These are phyloP conservation scores for Monarda citriodora DNA, from an alignment of 305 asterid species.

Conservation along the genomic window DNA sequence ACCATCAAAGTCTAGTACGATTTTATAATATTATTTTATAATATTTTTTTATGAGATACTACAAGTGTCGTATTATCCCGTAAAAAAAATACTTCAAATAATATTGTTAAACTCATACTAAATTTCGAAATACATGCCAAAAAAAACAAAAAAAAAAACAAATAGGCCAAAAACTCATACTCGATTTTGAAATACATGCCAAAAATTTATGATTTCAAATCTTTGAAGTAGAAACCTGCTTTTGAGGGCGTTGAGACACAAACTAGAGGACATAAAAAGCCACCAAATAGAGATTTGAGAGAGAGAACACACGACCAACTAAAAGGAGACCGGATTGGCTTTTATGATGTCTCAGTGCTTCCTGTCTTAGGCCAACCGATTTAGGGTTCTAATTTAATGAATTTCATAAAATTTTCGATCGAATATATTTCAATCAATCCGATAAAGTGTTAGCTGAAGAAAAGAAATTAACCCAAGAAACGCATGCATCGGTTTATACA, in stretches of 20 bases:
- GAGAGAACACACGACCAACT: constrained; percentile 29
- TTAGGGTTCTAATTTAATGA: constrained; percentile 23
- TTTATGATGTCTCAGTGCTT: constrained; percentile 46
- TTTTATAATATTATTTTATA: too few species aligned
- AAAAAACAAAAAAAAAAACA: too few species aligned
- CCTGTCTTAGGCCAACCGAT: constrained; percentile 24
- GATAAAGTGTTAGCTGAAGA: constrained; percentile 31
- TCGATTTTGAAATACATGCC: too few species aligned
- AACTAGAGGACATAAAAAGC: constrained; percentile 49
- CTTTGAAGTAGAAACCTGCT: constrained; percentile 24
- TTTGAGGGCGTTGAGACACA: constrained; percentile 51
- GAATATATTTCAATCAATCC: constrained; percentile 25
- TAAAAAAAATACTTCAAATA: too few species aligned
- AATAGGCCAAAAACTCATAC: too few species aligned
- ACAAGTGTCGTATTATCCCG: too few species aligned
- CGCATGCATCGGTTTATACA: constrained; percentile 38
- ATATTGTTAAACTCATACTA: too few species aligned
- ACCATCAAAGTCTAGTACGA: too few species aligned
- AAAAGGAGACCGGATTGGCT: constrained; percentile 51
- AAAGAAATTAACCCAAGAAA: constrained; percentile 35
- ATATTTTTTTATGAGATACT: too few species aligned
- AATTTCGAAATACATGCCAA: too few species aligned
- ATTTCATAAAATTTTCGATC: constrained; percentile 22
- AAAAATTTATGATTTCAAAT: too few species aligned
- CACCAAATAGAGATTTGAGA: constrained; percentile 44